These are phyloP conservation scores for Elasticomyces elasticus DNA, from an alignment of 495 filamentous ascomycete genomes.

Conservation along the genomic window DNA sequence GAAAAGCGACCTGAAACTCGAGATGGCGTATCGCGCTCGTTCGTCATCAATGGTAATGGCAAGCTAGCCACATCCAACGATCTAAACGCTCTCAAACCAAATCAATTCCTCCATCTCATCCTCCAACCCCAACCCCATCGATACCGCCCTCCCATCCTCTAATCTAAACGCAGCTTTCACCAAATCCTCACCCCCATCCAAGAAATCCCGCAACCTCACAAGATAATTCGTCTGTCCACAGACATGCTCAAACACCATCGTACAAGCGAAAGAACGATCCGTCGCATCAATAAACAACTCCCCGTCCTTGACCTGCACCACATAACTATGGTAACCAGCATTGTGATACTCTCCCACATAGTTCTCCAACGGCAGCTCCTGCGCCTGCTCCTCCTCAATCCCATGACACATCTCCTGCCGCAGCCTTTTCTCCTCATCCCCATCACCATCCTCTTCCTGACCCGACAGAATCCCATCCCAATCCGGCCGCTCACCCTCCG, in stretches of 20 bases:
- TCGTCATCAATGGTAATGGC: too few species aligned
- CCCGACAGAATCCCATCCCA: not conserved
- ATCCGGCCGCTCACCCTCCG: slow-evolving; percentile 5
- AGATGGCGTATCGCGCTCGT: too few species aligned
- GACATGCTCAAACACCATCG: slow-evolving; percentile 13
- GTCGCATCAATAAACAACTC: slow-evolving; percentile 9
- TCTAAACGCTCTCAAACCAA: too few species aligned
- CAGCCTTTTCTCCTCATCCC: not conserved
- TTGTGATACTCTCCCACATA: slow-evolving; percentile 14
- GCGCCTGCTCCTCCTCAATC: not conserved
- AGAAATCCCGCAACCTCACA: slow-evolving; percentile 1
- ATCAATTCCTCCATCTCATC: slow-evolving; percentile 5
- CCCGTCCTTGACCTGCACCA: slow-evolving; percentile 9
- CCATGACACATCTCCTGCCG: slow-evolving; percentile 8
- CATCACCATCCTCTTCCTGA: not conserved
- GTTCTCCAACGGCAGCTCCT: not conserved
- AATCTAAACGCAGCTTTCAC: slow-evolving; percentile 9
- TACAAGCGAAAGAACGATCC: slow-evolving; percentile 12
- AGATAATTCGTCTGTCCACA: slow-evolving; percentile 14
- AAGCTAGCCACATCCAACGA: too few species aligned
- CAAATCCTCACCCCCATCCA: not conserved
- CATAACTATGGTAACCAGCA: slow-evolving; percentile 5
- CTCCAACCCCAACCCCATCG: slow-evolving; percentile 13
- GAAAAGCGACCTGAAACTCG: too few species aligned
- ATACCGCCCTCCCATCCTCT: slow-evolving; percentile 3